Base-by-base conservation (phyloP, 306 rosid genomes). In the Crotalaria pallida region DNA sequence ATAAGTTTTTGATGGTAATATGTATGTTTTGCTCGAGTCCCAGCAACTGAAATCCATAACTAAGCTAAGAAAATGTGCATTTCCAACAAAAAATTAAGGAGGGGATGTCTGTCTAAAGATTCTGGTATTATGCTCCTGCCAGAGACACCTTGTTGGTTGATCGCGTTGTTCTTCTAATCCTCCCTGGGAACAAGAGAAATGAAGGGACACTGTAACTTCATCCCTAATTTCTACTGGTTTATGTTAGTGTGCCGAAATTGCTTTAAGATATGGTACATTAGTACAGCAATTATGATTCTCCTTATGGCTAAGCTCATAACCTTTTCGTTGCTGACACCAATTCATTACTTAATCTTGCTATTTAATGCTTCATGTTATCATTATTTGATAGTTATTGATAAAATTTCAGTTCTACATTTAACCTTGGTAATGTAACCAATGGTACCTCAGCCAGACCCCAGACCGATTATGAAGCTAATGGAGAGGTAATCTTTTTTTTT, bases 381-480 rank as follows among this genome's bases (percentile, higher is more conserved):
- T 71, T 55, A 45, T 71, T 58, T 80, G 55, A 67, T 81, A 23
- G 58, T 79, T 58, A 16, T 48, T 55, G 53, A 33, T 78, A 72
- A 58, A 49, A 29, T 72, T 64, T 21, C 90, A 91, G 96, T 71
- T 88, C 92, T 74, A 74, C 80, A 13, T 88, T 90, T 80, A 80
- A 77, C 78, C 83, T 51, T 38, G 92, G 89, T 77, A 78, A 81
- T 81, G 84, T 13, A 11, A 79, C 77, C 67, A 52, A 80, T 18
- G 77, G 73, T 48, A 15, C 64, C 44, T 68, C 80, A 57, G 84
- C 76, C 41, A 72, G 66, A 21, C 79, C 79, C 44, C 88, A 44
- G 74, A 78, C 44, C 55, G 81, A 83, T 78, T 95, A 95, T 74
- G 91, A 89, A 82, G 79, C 76, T 72, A 89, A 71, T 57, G 99